These are phyloP conservation scores for Cryptosporidium viatorum DNA, from an alignment of 169 alveolate species.

Conservation along the genomic window DNA sequence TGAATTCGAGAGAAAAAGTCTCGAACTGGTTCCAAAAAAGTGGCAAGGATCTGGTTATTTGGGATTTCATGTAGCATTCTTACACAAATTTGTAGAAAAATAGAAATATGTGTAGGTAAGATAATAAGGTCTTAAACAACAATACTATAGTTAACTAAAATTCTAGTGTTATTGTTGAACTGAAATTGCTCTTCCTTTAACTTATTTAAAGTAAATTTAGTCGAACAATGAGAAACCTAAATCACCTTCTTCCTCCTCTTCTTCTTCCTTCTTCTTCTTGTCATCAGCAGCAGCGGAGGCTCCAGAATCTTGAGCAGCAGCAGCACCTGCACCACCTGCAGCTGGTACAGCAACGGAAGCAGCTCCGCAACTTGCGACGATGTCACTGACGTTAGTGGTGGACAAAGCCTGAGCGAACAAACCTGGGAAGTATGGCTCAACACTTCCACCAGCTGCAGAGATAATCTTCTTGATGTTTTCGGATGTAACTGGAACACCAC, in stretches of 20 bases:
- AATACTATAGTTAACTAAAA: slow-evolving; percentile 58
- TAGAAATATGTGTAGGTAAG: slow-evolving; percentile 3
- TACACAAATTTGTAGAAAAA: slow-evolving; percentile 7
- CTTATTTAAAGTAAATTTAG: slow-evolving; percentile 9
- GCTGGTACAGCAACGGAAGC: slow-evolving; percentile 66
- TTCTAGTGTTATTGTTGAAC: slow-evolving; percentile 36
- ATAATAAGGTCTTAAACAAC: slow-evolving; percentile 60
- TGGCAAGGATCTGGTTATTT: slow-evolving; percentile 45
- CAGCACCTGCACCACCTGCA: slow-evolving; percentile 36
- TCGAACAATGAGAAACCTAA: slow-evolving; percentile 75
- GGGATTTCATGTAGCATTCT: slow-evolving; percentile 64
- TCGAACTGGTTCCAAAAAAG: slow-evolving; percentile 3
- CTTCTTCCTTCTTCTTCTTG: slow-evolving; percentile 49
- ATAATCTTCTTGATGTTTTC: slow-evolving; percentile 68
- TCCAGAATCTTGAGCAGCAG: slow-evolving; percentile 27
- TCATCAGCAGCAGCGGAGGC: slow-evolving; percentile 31
- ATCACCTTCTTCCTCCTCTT: slow-evolving; percentile 74
- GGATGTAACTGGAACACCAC: slow-evolving; percentile 54
- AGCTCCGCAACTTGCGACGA: slow-evolving; percentile 58
- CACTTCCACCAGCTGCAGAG: slow-evolving; percentile 69
- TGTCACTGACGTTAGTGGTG: slow-evolving; percentile 35
- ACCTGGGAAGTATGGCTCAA: slow-evolving; percentile 72
- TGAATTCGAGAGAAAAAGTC: slow-evolving; percentile 7
- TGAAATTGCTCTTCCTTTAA: background rate
- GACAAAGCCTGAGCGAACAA: slow-evolving; percentile 72